Evolutionary conservation across 805 yeast genomes (phyloP).

Genomic region (Priceomyces fermenticarens): DNA sequence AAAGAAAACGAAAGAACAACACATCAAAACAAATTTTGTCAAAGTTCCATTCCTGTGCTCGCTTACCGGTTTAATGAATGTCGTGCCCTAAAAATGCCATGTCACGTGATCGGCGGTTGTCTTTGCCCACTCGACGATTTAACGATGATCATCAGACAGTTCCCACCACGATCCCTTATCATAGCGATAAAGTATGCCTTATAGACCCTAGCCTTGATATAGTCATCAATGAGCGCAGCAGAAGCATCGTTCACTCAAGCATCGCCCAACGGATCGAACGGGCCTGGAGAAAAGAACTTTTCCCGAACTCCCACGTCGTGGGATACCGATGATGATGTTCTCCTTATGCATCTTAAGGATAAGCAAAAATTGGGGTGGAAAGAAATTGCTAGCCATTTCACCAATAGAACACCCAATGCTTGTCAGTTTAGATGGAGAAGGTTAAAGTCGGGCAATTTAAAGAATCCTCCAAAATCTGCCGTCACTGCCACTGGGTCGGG

Average conservation of each 20-base stretch:
- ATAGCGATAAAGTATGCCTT: slow-evolving; percentile 3
- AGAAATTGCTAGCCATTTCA: slow-evolving; percentile 43
- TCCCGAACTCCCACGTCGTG: slow-evolving; percentile 45
- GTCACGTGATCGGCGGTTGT: no score
- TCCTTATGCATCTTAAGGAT: slow-evolving; percentile 45
- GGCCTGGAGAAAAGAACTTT: slow-evolving; percentile 19
- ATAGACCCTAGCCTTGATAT: background rate
- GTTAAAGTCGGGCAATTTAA: slow-evolving; percentile 41
- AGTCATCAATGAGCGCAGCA: slow-evolving; percentile 2
- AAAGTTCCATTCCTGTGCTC: no score
- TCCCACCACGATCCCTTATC: background rate
- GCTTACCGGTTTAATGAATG: no score
- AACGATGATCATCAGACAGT: slow-evolving; percentile 2
- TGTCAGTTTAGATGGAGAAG: slow-evolving; percentile 49
- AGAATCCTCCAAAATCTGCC: slow-evolving; percentile 42
- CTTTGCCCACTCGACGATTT: background rate
- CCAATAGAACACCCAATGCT: slow-evolving; percentile 45
- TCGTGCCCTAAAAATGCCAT: no score
- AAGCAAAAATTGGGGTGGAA: slow-evolving; percentile 47
- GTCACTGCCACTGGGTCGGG: slow-evolving; percentile 10
- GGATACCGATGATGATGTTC: slow-evolving; percentile 46
- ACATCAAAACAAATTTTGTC: no score
- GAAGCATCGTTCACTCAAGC: slow-evolving; percentile 2
- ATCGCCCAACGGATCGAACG: slow-evolving; percentile 1
- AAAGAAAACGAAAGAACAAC: no score